Evolutionary conservation across 257 asterid genomes (phyloP), one percentile per base, ranked within the genome.

Genomic region (Gentiana macrophylla): DNA sequence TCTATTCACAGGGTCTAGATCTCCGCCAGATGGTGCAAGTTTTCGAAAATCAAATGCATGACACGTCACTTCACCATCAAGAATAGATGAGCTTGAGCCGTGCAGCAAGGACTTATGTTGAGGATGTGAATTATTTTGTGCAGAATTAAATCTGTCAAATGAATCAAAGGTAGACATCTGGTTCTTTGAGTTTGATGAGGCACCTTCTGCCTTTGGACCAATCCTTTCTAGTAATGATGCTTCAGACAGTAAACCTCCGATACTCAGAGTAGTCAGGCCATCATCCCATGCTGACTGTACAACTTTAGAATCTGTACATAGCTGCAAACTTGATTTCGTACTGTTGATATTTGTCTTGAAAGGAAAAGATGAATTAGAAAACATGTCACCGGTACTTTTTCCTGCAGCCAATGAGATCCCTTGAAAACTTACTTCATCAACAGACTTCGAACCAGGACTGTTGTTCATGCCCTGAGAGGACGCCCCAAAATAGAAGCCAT

Each of bases 21-120:
- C 79, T 63, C 60, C 63, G 59, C 68, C 66, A 56, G 67, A 44
- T 49, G 80, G 68, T 53, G 74, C 75, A 62, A 72, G 56, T 51
- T 69, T 79, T 68, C 62, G 74, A 52, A 79, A 55, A 6, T 94
- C 73, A 71, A 87, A 84, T 48, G 84, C 95, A 75, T 91, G 94
- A 71, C 95, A 87, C n/a, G 98, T 91, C 71, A 84, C 96, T 73
- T 91, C 98, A 57, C 89, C 95, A 74, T 87, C 95, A 62, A 91
- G 70, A 59, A 89, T 79, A 49, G 97, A 81, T 41, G 79, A 60
- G 69, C 50, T 76, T 57, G 78, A 67, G 63, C 79, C 86, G 35
- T 66, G 68, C 59, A 65, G 44, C 12, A 74, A 53, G 45, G 67
- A 61, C 78, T 70, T 74, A 54, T 70, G 56, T 67, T 66, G 79